These are phyloP conservation scores for Coemansia aciculifera DNA, from an alignment of 192 early-diverging fungal species.

Conservation along the genomic window DNA sequence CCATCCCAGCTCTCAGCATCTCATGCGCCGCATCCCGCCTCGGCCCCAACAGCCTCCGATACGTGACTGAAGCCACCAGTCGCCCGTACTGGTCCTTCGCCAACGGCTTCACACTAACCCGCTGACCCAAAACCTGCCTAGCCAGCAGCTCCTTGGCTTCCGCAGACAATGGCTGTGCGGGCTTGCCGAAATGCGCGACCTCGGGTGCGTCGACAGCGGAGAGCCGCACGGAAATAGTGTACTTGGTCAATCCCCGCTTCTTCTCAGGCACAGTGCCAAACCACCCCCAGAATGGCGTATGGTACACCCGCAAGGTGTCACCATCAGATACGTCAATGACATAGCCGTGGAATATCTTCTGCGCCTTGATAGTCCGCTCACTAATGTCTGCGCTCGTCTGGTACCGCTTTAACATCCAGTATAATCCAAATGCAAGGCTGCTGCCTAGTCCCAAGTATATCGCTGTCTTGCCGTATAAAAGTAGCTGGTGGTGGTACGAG, in stretches of 20 bases:
- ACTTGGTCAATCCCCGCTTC: constrained; percentile 29
- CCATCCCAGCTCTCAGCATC: constrained; percentile 38
- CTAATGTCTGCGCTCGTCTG: constrained; percentile 41
- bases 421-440: constrained; percentile 30
- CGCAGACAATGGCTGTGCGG: constrained; percentile 45
- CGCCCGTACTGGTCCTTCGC: constrained; percentile 54
- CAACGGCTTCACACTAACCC: constrained; percentile 22
- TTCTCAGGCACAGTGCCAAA: constrained; percentile 26
- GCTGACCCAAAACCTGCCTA: constrained; percentile 27
- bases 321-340: constrained; percentile 51
- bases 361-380: constrained; percentile 32
- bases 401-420: constrained; percentile 46
- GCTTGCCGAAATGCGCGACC: constrained; percentile 54
- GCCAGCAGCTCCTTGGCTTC: constrained; percentile 44
- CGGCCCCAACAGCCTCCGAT: constrained; percentile 14
- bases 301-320: constrained; percentile 46
- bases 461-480: constrained; percentile 32
- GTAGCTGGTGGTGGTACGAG: constrained; percentile 13
- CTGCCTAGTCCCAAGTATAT: constrained; percentile 28
- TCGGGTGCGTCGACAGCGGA: constrained; percentile 52
- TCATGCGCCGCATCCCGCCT: constrained; percentile 42
- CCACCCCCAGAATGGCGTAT: constrained; percentile 40
- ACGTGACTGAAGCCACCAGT: constrained; percentile 39
- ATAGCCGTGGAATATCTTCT: constrained; percentile 33
- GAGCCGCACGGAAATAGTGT: constrained; percentile 41